phyloP scores from a whole-genome alignment of 2,329 filamentous ascomycete genomes.

The Hirsutella minnesotensis region DNA sequence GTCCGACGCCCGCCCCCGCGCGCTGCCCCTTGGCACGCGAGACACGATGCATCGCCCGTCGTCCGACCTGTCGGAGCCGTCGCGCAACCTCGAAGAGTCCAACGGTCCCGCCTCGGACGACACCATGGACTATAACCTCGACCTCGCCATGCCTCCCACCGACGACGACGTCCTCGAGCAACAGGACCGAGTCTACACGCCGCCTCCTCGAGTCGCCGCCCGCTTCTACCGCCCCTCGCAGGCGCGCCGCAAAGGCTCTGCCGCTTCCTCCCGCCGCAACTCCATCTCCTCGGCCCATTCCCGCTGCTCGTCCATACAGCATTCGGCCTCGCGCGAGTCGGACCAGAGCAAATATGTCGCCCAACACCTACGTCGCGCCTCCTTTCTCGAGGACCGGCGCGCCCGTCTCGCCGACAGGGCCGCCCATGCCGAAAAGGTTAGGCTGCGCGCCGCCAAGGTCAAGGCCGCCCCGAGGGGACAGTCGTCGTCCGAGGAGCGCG shows the following conservation, averaged over 20 bases:
- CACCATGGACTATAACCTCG: slow-evolving; percentile 19
- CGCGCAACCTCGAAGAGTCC: slow-evolving; percentile 26
- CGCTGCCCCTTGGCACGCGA: background rate
- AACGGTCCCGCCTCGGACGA: slow-evolving; percentile 17
- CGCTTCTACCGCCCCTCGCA: slow-evolving; percentile 62
- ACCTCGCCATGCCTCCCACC: slow-evolving; percentile 25
- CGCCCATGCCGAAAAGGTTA: slow-evolving; percentile 73
- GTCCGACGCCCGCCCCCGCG: too few relatives aligned
- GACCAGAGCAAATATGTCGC: slow-evolving; percentile 67
- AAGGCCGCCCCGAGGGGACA: slow-evolving; percentile 56
- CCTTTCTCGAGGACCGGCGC: slow-evolving; percentile 70
- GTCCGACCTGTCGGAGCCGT: slow-evolving; percentile 27
- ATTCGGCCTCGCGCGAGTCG: slow-evolving; percentile 34
- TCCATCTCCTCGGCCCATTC: slow-evolving; percentile 68
- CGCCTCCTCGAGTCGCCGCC: slow-evolving; percentile 65
- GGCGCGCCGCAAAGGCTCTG: slow-evolving; percentile 60
- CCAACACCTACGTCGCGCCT: slow-evolving; percentile 67
- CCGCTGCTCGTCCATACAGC: slow-evolving; percentile 48
- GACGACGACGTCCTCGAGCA: slow-evolving; percentile 23
- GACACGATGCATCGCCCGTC: slow-evolving; percentile 30
- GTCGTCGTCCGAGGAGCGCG: slow-evolving; percentile 61
- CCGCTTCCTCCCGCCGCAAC: slow-evolving; percentile 67
- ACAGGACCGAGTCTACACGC: slow-evolving; percentile 36
- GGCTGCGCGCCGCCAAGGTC: slow-evolving; percentile 60
- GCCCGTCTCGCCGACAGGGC: slow-evolving; percentile 69